Conservation (phyloP, 306 rosid species). For the Bauhinia variegata region DNA sequence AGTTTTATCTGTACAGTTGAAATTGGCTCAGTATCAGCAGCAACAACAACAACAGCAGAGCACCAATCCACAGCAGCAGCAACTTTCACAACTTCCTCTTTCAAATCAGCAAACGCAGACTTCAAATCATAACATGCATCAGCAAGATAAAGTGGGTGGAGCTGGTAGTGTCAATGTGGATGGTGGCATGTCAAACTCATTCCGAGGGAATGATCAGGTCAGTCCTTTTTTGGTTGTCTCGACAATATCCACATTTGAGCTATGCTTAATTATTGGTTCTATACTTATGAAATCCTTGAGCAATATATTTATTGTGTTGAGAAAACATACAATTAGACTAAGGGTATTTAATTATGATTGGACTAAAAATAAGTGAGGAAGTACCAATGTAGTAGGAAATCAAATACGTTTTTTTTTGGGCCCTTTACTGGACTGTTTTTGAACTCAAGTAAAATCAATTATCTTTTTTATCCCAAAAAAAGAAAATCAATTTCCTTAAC, state of each 20-base stretch:
- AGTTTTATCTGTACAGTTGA: conserved; percentile 56
- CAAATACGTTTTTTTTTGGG: conserved; percentile 1
- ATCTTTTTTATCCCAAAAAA: not conserved
- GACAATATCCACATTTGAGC: conserved; percentile 2
- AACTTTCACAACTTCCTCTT: conserved; percentile 84
- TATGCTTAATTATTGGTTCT: conserved; percentile 14
- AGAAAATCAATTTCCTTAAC: no score
- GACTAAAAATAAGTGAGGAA: not conserved
- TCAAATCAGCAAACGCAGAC: conserved; percentile 81
- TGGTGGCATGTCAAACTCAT: conserved; percentile 90
- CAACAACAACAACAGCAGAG: conserved; percentile 72
- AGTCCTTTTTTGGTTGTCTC: conserved; percentile 41
- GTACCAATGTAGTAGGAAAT: conserved; percentile 7
- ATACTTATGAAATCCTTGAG: conserved; percentile 1
- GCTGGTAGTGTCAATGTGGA: conserved; percentile 80
- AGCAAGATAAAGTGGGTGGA: conserved; percentile 87
- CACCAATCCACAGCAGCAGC: conserved; percentile 68
- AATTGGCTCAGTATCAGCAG: conserved; percentile 85
- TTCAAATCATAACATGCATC: conserved; percentile 81
- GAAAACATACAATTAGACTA: not conserved
- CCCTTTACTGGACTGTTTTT: conserved; percentile 11
- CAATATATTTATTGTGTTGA: conserved; percentile 11
- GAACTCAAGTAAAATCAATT: conserved; percentile 5
- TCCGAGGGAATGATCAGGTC: conserved; percentile 99
- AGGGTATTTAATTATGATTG: no score